Base-by-base conservation (phyloP, 106 monocot genomes). In the Agapanthus africanus region DNA sequence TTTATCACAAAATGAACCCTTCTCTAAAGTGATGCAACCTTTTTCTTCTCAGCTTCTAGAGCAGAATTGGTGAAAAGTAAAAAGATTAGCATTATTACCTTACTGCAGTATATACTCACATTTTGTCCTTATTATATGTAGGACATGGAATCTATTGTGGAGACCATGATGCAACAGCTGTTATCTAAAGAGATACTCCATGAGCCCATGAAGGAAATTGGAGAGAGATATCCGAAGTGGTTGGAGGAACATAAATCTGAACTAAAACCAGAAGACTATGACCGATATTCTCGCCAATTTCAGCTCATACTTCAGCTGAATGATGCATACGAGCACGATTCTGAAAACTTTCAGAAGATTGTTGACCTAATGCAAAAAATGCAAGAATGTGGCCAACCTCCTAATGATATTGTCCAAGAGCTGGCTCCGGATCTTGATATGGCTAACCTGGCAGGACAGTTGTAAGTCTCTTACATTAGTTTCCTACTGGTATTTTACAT, bases 331-430 rank as follows among this genome's bases (percentile, higher is more conserved):
- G 95, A 91, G 38, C 73, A 88, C 15, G 95, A 95, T 22, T 70
- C 95, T 57, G 73, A 85, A 32, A 91, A 95, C 66, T 91, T 91
- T 73, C 40, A 69, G 6, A 91, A 83, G 76, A 91, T 95, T 66
- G 75, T 95, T 39, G 91, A 95, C 41, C 67, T 95, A 38, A 91
- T 95, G 91, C 95, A 95, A 68, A 91, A 85, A 66, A 95, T 91
- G 95, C 95, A 95, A 69, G 85, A 95, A 81, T 95, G 91, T 66
- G 95, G 95, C 37, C 95, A 95, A 40, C 95, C 95, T 19, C 95
- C 95, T 31, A 81, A 40, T 74, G 95, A 95, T 68, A 85, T 95
- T 64, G 85, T 91, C 60, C 76, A 88, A 63, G 88, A 91, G 65
- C 82, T 95, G 71, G 95, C 91, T 57, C 91, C 95, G 71, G 95